phyloP scores from a whole-genome alignment of 768 basidiomycete species.

The Psilocybe azurescens region DNA sequence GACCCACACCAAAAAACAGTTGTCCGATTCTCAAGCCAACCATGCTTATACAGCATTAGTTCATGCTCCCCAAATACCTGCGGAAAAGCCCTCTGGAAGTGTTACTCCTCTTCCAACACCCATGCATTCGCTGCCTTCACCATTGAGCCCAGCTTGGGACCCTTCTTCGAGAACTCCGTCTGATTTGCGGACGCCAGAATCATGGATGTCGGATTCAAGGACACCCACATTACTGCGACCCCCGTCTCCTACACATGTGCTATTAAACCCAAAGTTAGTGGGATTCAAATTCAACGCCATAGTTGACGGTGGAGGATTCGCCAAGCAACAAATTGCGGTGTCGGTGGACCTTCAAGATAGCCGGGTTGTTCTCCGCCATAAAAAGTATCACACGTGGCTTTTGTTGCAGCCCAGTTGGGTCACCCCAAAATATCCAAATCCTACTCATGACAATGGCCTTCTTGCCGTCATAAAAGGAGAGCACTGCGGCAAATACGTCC shows the following conservation, averaged over 20 bases:
- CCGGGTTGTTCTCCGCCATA: not conserved
- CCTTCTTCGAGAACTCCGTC: no score
- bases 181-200: not conserved
- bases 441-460: no score
- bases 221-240: not conserved
- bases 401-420: conserved; percentile 7
- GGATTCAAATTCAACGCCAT: not conserved
- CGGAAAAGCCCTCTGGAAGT: no score
- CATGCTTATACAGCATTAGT: no score
- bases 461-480: no score
- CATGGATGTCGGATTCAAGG: not conserved
- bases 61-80: no score
- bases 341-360: not conserved
- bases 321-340: not conserved
- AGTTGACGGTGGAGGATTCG: not conserved
- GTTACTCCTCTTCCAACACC: no score
- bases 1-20: not conserved
- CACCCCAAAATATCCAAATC: not conserved
- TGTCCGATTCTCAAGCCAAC: no score
- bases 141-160: no score
- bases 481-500: no score
- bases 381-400: not conserved
- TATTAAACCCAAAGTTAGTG: not conserved
- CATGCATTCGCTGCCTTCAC: no score
- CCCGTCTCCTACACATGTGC: not conserved